phyloP scores from a whole-genome alignment of 257 asterid genomes.

The Ilex aquifolium region DNA sequence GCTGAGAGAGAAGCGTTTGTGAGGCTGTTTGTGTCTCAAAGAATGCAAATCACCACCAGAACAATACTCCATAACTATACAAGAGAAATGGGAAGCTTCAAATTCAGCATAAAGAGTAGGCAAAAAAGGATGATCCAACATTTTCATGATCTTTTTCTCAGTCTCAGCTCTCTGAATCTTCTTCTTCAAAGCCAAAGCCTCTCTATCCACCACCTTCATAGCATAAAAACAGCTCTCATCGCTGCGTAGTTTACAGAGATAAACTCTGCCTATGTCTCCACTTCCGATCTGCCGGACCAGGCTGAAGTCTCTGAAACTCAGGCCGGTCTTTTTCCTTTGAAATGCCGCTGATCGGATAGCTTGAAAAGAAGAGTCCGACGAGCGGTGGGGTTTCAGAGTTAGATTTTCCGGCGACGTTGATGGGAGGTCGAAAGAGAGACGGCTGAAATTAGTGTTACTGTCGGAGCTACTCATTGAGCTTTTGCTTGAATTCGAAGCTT shows the following conservation, averaged over 20 bases:
- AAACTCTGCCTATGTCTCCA: conserved; percentile 82
- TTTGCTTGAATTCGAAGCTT: conserved; percentile 31
- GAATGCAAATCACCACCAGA: conserved; percentile 88
- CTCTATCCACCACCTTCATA: conserved; percentile 85
- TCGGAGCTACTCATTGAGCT: conserved; percentile 70
- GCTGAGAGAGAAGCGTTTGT: conserved; percentile 59
- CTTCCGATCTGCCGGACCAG: conserved; percentile 76
- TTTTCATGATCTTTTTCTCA: conserved; percentile 64
- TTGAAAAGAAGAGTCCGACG: conserved; percentile 62
- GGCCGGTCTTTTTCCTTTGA: conserved; percentile 17
- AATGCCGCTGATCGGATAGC: conserved; percentile 23
- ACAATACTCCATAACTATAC: conserved; percentile 84
- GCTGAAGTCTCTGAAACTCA: conserved; percentile 58
- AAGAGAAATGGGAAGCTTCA: conserved; percentile 66
- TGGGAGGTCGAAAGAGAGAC: conserved; percentile 61
- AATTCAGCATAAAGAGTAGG: conserved; percentile 74
- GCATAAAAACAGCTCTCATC: conserved; percentile 49
- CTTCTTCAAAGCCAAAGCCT: conserved; percentile 64
- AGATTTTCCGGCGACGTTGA: conserved; percentile 49
- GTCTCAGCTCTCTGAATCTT: conserved; percentile 78
- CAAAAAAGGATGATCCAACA: conserved; percentile 76
- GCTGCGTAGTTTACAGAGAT: conserved; percentile 37
- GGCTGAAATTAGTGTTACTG: conserved; percentile 48
- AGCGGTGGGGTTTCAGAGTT: conserved; percentile 59
- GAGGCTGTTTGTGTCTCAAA: conserved; percentile 63